A percentile compares a stretch with the other conserved stretches of the same genome.
These are phyloP conservation scores for Collybia sp. DNA, from an alignment of 768 basidiomycete genomes.

Conservation along the genomic window DNA sequence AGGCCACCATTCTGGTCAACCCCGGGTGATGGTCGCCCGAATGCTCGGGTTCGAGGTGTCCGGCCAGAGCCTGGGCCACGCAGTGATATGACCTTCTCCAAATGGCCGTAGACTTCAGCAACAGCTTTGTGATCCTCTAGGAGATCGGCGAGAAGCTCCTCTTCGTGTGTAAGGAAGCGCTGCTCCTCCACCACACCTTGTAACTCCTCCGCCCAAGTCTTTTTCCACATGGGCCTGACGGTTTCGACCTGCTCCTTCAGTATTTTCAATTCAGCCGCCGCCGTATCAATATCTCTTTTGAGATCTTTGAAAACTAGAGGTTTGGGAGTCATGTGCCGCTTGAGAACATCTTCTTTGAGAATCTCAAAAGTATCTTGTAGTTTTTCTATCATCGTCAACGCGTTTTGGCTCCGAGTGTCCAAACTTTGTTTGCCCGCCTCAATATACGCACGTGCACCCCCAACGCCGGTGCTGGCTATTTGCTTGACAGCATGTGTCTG, in stretches of 20 bases:
- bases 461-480: constrained; percentile 75
- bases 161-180: constrained; percentile 88
- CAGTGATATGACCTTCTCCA: constrained; percentile 82
- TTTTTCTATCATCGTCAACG: constrained; percentile 89
- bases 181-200: constrained; percentile 98
- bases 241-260: constrained; percentile 83
- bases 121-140: constrained; percentile 93
- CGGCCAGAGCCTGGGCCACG: constrained; percentile 44
- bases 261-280: constrained; percentile 66
- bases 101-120: constrained; percentile 79
- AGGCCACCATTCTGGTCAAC: constrained; percentile 58
- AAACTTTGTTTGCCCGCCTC: constrained; percentile 89
- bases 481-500: constrained; percentile 89
- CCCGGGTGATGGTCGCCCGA: constrained; percentile 61
- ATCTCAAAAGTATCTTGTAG: constrained; percentile 87
- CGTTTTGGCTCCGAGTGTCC: constrained; percentile 85
- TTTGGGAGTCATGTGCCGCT: constrained; percentile 83
- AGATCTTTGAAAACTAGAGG: constrained; percentile 64
- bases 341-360: constrained; percentile 88
- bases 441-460: constrained; percentile 83
- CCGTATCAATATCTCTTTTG: constrained; percentile 63
- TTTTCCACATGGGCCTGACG: constrained; percentile 96
- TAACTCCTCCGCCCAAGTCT: constrained; percentile 98
- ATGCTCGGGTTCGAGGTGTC: constrained; percentile 36
- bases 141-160: constrained; percentile 84